Evolutionary conservation across 2,329 filamentous ascomycete genomes (phyloP).

Genomic region (Phaeosphaeria sp.): DNA sequence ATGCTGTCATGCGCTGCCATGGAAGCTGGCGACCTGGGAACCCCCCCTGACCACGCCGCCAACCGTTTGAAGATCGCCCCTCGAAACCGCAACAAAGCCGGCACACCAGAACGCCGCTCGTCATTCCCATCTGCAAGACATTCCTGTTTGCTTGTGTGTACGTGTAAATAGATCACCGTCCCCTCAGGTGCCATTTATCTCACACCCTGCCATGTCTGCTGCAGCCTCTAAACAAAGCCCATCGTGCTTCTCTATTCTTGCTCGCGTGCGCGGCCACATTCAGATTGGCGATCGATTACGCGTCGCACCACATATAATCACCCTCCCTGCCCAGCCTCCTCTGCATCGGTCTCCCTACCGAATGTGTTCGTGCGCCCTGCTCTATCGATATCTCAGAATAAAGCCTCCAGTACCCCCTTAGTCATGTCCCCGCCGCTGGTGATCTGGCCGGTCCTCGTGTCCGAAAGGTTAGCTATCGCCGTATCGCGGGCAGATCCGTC

Average conservation of each 20-base stretch:
- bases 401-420: neutral
- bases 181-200: neutral
- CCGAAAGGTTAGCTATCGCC: slow-evolving; percentile 1
- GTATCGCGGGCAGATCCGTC: slow-evolving; percentile 9
- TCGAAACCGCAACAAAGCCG: neutral
- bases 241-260: neutral
- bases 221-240: neutral
- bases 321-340: slow-evolving; percentile 6
- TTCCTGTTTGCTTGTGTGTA: neutral
- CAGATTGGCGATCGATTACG: slow-evolving; percentile 20
- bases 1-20: slow-evolving; percentile 6
- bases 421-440: neutral
- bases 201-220: neutral
- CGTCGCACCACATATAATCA: slow-evolving; percentile 43
- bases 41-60: slow-evolving; percentile 10
- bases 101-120: neutral
- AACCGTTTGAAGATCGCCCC: neutral
- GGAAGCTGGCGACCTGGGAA: neutral
- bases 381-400: slow-evolving; percentile 7
- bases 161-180: neutral
- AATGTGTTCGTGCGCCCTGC: neutral
- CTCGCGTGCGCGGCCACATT: neutral
- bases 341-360: slow-evolving; percentile 1
- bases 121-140: slow-evolving; percentile 1
- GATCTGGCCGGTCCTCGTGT: slow-evolving; percentile 1